phyloP scores from a whole-genome alignment of 2,329 filamentous ascomycete genomes.

The Fusarium sp. region DNA sequence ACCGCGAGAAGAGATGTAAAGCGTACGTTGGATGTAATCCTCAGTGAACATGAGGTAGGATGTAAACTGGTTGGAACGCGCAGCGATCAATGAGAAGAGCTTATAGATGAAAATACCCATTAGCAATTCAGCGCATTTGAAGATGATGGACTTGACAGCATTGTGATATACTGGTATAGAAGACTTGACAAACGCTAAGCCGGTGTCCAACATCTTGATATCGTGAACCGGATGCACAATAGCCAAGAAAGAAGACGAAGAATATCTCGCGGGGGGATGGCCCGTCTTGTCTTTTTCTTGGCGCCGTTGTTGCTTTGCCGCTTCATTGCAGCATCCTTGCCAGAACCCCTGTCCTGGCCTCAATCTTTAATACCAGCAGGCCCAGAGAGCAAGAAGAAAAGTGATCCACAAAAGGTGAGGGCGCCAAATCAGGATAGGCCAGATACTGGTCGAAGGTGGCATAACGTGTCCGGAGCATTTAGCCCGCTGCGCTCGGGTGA shows the following conservation, averaged over 20 bases:
- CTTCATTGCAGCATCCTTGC: background rate
- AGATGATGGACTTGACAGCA: conserved; percentile 34
- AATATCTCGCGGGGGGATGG: background rate
- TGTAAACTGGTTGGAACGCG: conserved; percentile 32
- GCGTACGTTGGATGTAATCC: conserved; percentile 27
- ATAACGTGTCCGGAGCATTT: background rate
- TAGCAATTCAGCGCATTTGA: conserved; percentile 31
- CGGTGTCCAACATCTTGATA: conserved; percentile 23
- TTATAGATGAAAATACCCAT: conserved; percentile 35
- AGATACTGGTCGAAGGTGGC: background rate
- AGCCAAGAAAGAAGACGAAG: background rate
- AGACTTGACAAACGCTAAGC: conserved; percentile 11
- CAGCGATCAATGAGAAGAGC: conserved; percentile 26
- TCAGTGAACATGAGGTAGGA: conserved; percentile 39
- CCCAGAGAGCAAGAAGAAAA: background rate
- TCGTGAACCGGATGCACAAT: background rate
- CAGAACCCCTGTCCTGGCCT: background rate
- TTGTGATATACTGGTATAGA: conserved; percentile 34
- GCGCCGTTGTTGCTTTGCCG: background rate
- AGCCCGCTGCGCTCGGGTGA: background rate
- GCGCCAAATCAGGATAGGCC: background rate
- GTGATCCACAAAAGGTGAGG: background rate
- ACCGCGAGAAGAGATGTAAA: conserved; percentile 26
- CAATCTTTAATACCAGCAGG: background rate
- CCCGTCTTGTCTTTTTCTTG: background rate